These are phyloP conservation scores for Zymoseptoria ardabiliae DNA, from an alignment of 2,329 filamentous ascomycete species.

Conservation along the genomic window DNA sequence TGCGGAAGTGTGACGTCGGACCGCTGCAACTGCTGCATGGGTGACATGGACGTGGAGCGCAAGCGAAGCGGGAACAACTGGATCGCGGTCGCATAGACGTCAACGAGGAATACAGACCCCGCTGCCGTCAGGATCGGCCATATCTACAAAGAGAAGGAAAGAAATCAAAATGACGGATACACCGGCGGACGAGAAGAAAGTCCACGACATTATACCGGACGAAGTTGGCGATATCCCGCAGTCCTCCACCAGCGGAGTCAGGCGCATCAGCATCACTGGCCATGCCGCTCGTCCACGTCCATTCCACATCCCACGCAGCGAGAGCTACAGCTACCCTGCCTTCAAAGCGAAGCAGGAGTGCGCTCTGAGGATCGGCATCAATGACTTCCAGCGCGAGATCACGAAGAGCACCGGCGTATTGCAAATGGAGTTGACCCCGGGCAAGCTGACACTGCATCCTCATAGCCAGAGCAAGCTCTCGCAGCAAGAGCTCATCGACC, in stretches of 20 bases:
- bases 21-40: background rate
- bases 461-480: slow-evolving; percentile 95
- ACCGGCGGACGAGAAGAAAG: slow-evolving; percentile 15
- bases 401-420: slow-evolving; percentile 22
- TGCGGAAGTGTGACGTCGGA: slow-evolving; percentile 11
- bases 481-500: slow-evolving; percentile 86
- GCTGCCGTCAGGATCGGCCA: background rate
- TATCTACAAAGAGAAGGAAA: background rate
- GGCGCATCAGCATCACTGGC: slow-evolving; percentile 14
- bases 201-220: slow-evolving; percentile 20
- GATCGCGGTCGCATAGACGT: background rate
- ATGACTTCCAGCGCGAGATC: slow-evolving; percentile 27
- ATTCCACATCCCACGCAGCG: slow-evolving; percentile 26
- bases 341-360: slow-evolving; percentile 28
- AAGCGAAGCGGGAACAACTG: background rate
- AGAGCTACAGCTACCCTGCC: slow-evolving; percentile 25
- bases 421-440: slow-evolving; percentile 20
- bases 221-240: background rate
- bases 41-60: background rate
- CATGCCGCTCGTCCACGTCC: slow-evolving; percentile 30
- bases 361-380: slow-evolving; percentile 27
- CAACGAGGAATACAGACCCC: background rate
- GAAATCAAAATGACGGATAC: slow-evolving; percentile 16
- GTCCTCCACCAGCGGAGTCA: background rate
- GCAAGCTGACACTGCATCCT: slow-evolving; percentile 28